Conservation (phyloP, 2,329 filamentous ascomycete genomes). For the Sporothrix brasiliensis region DNA sequence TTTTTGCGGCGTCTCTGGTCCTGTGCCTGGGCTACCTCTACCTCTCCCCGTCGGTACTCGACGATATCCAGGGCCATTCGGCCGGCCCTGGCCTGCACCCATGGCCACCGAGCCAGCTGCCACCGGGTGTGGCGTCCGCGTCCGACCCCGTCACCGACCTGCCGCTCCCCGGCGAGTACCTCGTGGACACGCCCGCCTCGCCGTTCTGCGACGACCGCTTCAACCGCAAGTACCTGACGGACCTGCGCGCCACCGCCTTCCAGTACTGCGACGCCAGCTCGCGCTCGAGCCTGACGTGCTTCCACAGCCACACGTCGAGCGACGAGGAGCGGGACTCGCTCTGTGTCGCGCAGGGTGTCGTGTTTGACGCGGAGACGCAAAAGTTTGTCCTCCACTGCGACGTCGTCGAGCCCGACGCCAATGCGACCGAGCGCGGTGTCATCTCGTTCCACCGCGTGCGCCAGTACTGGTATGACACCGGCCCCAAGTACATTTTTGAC, state of each 20-base stretch:
- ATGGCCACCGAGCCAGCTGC: not conserved
- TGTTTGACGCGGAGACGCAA: slow-evolving; percentile 16
- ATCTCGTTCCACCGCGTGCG: slow-evolving; percentile 25
- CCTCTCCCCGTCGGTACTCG: not conserved
- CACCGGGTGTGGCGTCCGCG: not conserved
- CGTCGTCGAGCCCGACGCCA: slow-evolving; percentile 17
- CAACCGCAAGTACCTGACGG: slow-evolving; percentile 31
- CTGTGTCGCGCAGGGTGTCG: slow-evolving; percentile 29
- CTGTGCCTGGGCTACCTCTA: slow-evolving; percentile 25
- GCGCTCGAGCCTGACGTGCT: slow-evolving; percentile 32
- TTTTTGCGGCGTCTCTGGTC: slow-evolving; percentile 14
- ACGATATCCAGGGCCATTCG: not conserved
- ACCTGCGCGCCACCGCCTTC: slow-evolving; percentile 27
- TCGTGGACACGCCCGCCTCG: not conserved
- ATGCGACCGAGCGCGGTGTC: slow-evolving; percentile 21
- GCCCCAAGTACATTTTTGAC: slow-evolving; percentile 32
- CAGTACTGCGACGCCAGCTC: slow-evolving; percentile 33
- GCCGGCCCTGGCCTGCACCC: not conserved
- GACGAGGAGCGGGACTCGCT: slow-evolving; percentile 31
- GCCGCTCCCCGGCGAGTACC: slow-evolving; percentile 29
- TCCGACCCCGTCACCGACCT: not conserved
- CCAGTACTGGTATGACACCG: slow-evolving; percentile 35
- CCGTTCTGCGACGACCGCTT: slow-evolving; percentile 33
- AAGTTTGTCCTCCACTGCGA: slow-evolving; percentile 30
- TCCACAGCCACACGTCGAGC: slow-evolving; percentile 30